These are phyloP conservation scores for Moelleriella libera DNA, from an alignment of 2,329 filamentous ascomycete genomes.

Conservation along the genomic window DNA sequence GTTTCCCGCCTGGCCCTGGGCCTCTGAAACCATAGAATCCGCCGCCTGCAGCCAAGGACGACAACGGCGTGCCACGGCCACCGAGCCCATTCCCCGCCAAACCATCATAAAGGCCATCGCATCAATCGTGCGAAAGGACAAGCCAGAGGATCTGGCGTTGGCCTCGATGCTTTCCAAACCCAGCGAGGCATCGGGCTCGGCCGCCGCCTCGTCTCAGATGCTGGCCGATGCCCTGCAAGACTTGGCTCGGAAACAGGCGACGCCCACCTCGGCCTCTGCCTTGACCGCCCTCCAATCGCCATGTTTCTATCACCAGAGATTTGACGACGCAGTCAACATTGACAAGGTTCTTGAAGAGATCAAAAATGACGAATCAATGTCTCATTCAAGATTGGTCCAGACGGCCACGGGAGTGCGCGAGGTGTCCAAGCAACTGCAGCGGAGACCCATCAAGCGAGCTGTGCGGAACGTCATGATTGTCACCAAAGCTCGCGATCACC, in stretches of 20 bases:
- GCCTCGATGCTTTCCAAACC: constrained; percentile 34
- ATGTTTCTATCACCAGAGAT: constrained; percentile 95
- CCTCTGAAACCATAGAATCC: neutral
- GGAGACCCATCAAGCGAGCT: constrained; percentile 79
- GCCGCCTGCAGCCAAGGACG: constrained; percentile 12
- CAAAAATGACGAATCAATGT: constrained; percentile 75
- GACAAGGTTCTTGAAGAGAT: constrained; percentile 93
- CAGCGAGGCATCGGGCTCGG: constrained; percentile 21
- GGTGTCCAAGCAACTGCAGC: constrained; percentile 88
- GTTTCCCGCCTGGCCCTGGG: constrained; percentile 1
- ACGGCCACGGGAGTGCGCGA: constrained; percentile 91
- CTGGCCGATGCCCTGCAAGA: constrained; percentile 48
- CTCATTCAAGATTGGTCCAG: constrained; percentile 85
- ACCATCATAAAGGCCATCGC: constrained; percentile 73
- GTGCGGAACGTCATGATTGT: constrained; percentile 96
- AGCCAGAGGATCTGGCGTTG: constrained; percentile 49
- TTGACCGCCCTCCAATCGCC: constrained; percentile 68
- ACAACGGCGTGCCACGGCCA: constrained; percentile 38
- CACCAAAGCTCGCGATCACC: constrained; percentile 92
- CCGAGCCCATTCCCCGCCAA: constrained; percentile 56
- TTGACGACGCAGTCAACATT: constrained; percentile 91
- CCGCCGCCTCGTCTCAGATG: constrained; percentile 37
- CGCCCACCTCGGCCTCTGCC: constrained; percentile 21
- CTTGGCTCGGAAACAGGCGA: constrained; percentile 27
- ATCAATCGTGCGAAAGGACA: constrained; percentile 46